phyloP scores from a whole-genome alignment of 108 stramenopile species.

The Skeletonema grethae region DNA sequence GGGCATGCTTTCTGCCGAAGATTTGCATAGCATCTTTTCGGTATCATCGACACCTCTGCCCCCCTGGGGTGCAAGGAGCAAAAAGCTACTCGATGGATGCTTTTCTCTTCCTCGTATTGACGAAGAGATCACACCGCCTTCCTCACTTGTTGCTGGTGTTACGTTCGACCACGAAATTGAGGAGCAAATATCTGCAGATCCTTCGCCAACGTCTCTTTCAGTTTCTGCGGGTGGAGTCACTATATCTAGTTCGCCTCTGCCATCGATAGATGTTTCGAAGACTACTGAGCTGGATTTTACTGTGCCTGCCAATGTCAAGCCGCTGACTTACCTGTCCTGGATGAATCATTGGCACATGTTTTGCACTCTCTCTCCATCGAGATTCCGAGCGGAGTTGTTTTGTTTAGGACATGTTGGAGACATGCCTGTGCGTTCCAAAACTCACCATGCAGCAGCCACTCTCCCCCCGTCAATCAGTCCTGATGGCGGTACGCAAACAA shows the following conservation, averaged over 20 bases:
- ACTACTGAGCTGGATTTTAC: neutral
- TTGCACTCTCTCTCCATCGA: slow-evolving; percentile 64
- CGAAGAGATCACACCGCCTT: slow-evolving; percentile 23
- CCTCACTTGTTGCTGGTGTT: slow-evolving; percentile 30
- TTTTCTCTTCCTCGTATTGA: slow-evolving; percentile 62
- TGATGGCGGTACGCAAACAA: slow-evolving; percentile 41
- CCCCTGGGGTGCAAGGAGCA: slow-evolving; percentile 72
- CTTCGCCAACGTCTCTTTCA: slow-evolving; percentile 46
- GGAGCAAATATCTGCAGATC: slow-evolving; percentile 5
- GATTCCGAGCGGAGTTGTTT: slow-evolving; percentile 67
- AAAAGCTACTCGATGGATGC: slow-evolving; percentile 55
- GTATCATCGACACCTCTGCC: slow-evolving; percentile 67
- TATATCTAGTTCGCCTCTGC: slow-evolving; percentile 71
- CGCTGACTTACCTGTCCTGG: slow-evolving; percentile 73
- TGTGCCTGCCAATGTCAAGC: slow-evolving; percentile 22
- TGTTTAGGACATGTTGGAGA: slow-evolving; percentile 64
- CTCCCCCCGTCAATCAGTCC: neutral
- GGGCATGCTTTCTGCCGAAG: slow-evolving; percentile 61
- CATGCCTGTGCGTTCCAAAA: neutral
- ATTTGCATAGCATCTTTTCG: slow-evolving; percentile 63
- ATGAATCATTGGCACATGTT: slow-evolving; percentile 83
- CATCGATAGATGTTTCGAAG: slow-evolving; percentile 61
- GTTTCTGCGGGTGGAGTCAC: slow-evolving; percentile 77
- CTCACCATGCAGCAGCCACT: neutral
- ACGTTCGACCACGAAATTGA: slow-evolving; percentile 23